Conservation (phyloP, 345 rosid species). For the Acer campestre region DNA sequence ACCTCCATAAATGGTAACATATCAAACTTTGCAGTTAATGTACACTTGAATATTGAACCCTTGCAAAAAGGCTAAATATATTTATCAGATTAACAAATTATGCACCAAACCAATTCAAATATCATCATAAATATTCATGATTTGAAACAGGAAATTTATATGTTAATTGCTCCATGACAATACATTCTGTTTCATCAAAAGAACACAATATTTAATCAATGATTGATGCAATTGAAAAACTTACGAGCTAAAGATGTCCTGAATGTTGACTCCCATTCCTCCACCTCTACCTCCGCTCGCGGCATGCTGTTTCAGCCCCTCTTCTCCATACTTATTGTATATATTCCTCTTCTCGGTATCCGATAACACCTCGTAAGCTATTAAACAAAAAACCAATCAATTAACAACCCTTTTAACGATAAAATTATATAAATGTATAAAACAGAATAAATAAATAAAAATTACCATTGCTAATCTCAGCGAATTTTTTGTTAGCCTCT, state of each 20-base stretch:
- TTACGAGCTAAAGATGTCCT: slow-evolving; percentile 64
- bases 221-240: slow-evolving; percentile 15
- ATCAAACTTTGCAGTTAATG: not conserved
- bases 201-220: not conserved
- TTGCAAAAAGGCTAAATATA: not conserved
- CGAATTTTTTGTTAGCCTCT: slow-evolving; percentile 84
- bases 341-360: slow-evolving; percentile 85
- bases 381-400: slow-evolving; percentile 21
- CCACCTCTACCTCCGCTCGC: slow-evolving; percentile 85
- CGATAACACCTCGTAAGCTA: slow-evolving; percentile 96
- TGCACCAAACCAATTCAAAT: not conserved
- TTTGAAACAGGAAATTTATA: not conserved
- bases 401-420: not conserved
- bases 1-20: not conserved
- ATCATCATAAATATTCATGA: not conserved
- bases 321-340: slow-evolving; percentile 92
- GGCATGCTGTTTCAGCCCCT: slow-evolving; percentile 92
- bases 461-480: slow-evolving; percentile 90
- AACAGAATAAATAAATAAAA: not conserved
- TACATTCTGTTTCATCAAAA: not conserved
- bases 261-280: slow-evolving; percentile 69
- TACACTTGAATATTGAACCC: not conserved
- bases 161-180: not conserved
- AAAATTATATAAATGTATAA: not conserved
- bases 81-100: not conserved